phyloP scores from a whole-genome alignment of 73 alveolate species.

The Stentor coeruleus region DNA sequence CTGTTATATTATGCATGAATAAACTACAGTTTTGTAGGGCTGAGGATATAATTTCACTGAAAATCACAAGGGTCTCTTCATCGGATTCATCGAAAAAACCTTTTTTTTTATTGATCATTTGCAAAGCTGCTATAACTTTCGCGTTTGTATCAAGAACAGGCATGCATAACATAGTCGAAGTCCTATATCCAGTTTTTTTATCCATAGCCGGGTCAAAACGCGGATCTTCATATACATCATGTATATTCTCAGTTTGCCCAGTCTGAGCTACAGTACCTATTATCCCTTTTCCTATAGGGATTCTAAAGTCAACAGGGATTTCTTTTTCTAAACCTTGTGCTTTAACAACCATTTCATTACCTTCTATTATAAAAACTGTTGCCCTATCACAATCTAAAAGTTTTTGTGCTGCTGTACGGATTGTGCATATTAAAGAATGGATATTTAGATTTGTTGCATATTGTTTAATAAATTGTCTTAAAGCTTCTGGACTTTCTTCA shows the following conservation, averaged over 20 bases:
- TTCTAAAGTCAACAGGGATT: conserved; percentile 41
- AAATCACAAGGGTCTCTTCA: conserved; percentile 44
- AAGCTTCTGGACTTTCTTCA: not conserved
- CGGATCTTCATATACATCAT: conserved; percentile 76
- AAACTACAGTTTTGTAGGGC: not conserved
- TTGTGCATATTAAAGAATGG: not conserved
- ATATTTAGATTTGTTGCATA: not conserved
- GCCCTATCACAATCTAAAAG: conserved; percentile 59
- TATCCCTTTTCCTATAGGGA: conserved; percentile 53
- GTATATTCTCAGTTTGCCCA: conserved; percentile 49
- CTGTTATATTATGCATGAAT: not conserved
- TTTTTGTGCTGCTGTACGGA: conserved; percentile 12
- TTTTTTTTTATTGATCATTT: conserved; percentile 63
- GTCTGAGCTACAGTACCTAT: conserved; percentile 51
- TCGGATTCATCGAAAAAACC: conserved; percentile 50
- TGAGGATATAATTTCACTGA: conserved; percentile 25
- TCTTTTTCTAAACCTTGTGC: conserved; percentile 41
- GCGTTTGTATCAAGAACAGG: conserved; percentile 60
- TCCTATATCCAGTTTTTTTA: conserved; percentile 52
- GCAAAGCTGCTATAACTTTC: conserved; percentile 67
- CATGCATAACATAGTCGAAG: conserved; percentile 66
- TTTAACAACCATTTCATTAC: conserved; percentile 36
- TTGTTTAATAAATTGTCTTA: not conserved
- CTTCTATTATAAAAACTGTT: conserved; percentile 51
- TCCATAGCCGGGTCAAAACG: conserved; percentile 61